These are phyloP conservation scores for Blastobotrys raffinosifermentans DNA, from an alignment of 1,139 yeast species.

Conservation along the genomic window DNA sequence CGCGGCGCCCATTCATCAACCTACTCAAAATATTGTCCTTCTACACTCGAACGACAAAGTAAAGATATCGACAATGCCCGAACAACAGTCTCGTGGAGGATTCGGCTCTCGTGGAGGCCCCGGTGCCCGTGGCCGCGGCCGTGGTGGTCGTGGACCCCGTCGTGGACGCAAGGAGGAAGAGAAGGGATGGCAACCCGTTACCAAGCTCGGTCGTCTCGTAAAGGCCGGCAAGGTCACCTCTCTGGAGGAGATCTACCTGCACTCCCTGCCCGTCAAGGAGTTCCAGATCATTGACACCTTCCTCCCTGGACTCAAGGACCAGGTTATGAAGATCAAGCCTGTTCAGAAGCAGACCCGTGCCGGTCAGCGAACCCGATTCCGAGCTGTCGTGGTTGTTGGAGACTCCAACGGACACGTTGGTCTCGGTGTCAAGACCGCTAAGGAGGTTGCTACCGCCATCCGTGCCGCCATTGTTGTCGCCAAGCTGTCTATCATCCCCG, in stretches of 20 bases:
- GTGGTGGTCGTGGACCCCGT: constrained; percentile 51
- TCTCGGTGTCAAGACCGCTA: constrained; percentile 99
- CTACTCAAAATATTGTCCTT: too few relatives aligned
- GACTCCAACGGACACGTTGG: constrained; percentile 99
- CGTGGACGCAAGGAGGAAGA: constrained; percentile 77
- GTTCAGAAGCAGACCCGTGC: constrained; percentile 99
- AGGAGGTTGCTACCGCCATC: constrained; percentile 99
- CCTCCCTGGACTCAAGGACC: constrained; percentile 94
- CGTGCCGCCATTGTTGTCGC: constrained; percentile 99
- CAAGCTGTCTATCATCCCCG: constrained; percentile 97
- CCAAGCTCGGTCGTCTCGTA: constrained; percentile 99
- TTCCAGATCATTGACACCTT: constrained; percentile 96
- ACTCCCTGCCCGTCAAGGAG: constrained; percentile 99
- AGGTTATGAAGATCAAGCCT: constrained; percentile 99
- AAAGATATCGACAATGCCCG: constrained; percentile 16
- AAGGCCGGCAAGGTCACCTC: constrained; percentile 97
- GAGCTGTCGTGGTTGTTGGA: constrained; percentile 99
- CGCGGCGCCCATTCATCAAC: too few relatives aligned
- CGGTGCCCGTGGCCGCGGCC: constrained; percentile 65
- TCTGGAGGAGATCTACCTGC: constrained; percentile 98
- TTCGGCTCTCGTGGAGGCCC: constrained; percentile 31
- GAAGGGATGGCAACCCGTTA: constrained; percentile 99
- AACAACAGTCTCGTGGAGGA: constrained; percentile 21
- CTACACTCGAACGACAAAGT: too few relatives aligned
- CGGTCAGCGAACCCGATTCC: constrained; percentile 99